These are phyloP conservation scores for Colletotrichum higginsianum DNA, from an alignment of 2,329 filamentous ascomycete species.

Conservation along the genomic window DNA sequence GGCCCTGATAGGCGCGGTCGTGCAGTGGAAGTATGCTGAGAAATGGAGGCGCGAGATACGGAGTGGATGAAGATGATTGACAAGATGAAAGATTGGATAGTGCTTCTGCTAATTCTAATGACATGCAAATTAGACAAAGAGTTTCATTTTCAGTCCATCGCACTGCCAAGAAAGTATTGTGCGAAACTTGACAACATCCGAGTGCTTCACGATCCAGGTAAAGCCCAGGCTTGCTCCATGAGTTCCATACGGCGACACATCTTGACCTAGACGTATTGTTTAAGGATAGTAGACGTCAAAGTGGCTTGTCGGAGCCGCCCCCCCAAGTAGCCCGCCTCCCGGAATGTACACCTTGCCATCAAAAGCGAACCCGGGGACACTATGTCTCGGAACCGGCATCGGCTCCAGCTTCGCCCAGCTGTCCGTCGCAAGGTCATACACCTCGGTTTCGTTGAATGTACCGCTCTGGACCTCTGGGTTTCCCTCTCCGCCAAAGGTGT, in stretches of 20 bases:
- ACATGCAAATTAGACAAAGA: neutral
- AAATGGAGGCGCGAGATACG: slow-evolving; percentile 52
- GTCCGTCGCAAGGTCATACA: slow-evolving; percentile 48
- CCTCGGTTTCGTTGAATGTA: slow-evolving; percentile 50
- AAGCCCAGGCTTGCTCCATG: neutral
- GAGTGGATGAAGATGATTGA: too few species aligned
- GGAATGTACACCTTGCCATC: slow-evolving; percentile 51
- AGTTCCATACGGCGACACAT: neutral
- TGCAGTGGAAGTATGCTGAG: slow-evolving; percentile 60
- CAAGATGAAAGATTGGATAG: rapidly evolving
- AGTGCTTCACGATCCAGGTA: neutral
- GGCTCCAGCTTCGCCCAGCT: slow-evolving; percentile 47
- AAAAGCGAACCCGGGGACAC: slow-evolving; percentile 49
- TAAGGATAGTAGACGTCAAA: neutral
- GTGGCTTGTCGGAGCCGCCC: neutral
- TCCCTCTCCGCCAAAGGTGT: slow-evolving; percentile 56
- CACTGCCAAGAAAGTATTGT: too few species aligned
- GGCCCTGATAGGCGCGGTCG: slow-evolving; percentile 59
- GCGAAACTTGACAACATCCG: neutral
- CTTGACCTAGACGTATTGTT: neutral
- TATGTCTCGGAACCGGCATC: slow-evolving; percentile 54
- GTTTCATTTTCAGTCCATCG: too few species aligned
- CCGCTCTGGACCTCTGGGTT: slow-evolving; percentile 46
- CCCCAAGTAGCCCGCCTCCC: slow-evolving; percentile 48
- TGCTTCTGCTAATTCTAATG: neutral